phyloP scores from a whole-genome alignment of 2,329 filamentous ascomycete genomes.

The Trichoderma asperellum region DNA sequence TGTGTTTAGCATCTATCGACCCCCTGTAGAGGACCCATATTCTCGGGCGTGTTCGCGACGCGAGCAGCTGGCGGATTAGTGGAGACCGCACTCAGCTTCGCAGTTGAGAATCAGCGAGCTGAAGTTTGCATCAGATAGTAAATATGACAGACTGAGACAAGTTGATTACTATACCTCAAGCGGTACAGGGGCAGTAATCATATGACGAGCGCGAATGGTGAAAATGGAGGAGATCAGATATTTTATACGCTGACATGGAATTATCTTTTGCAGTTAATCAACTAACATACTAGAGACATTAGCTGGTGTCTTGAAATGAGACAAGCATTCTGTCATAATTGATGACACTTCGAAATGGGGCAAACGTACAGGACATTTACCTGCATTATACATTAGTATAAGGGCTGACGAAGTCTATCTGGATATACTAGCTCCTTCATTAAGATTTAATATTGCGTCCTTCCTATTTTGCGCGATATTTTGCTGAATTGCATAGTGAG shows the following conservation, averaged over 20 bases:
- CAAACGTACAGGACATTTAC: background rate
- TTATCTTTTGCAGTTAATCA: background rate
- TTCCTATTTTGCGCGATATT: background rate
- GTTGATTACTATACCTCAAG: background rate
- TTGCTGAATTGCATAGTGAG: background rate
- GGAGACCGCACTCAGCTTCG: background rate
- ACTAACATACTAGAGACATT: background rate
- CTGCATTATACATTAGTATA: background rate
- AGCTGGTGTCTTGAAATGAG: background rate
- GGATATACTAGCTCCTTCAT: background rate
- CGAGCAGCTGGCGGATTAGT: background rate
- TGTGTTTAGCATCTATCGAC: background rate
- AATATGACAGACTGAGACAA: background rate
- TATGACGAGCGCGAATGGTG: background rate
- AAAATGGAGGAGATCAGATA: background rate
- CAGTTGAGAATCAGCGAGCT: background rate
- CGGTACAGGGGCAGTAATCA: background rate
- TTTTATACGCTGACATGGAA: background rate
- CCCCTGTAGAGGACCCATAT: background rate
- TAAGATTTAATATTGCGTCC: background rate
- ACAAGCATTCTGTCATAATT: background rate
- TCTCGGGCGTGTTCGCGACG: conserved; percentile 14
- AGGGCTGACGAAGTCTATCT: background rate
- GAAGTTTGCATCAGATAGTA: background rate
- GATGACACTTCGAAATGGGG: background rate